Conservation (phyloP, 192 early-diverging fungal genomes). For the Haplosporangium gracile region DNA sequence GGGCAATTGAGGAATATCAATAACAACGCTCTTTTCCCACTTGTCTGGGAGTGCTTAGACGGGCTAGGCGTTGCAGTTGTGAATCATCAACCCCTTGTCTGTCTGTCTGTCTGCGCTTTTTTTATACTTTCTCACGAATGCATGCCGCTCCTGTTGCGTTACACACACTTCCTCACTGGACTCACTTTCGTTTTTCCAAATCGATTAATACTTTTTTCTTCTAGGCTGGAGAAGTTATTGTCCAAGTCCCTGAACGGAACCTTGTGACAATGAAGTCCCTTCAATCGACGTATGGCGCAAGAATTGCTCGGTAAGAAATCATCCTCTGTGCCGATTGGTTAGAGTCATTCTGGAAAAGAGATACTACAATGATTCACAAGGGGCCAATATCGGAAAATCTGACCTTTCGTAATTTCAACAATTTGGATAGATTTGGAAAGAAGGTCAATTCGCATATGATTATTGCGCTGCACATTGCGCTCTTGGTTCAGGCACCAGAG, state of each 20-base stretch:
- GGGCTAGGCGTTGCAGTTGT: background rate
- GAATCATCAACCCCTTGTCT: background rate
- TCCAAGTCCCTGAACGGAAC: constrained; percentile 63
- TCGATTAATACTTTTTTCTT: background rate
- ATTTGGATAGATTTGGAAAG: constrained; percentile 29
- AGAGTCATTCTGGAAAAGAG: background rate
- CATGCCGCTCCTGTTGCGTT: background rate
- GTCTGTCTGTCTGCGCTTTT: background rate
- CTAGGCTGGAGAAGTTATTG: constrained; percentile 67
- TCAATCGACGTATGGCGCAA: constrained; percentile 54
- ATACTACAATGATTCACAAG: background rate
- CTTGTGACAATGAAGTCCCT: constrained; percentile 61
- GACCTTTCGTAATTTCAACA: background rate
- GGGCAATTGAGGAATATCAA: background rate
- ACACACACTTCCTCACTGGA: background rate
- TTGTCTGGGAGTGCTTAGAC: background rate
- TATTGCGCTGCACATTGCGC: constrained; percentile 61
- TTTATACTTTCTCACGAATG: constrained; percentile 10
- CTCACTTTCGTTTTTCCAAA: background rate
- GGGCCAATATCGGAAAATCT: background rate
- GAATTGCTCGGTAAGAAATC: constrained; percentile 31
- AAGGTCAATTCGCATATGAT: constrained; percentile 63
- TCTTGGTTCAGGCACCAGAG: constrained; percentile 46
- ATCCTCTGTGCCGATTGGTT: background rate
- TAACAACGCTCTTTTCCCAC: background rate